A percentile compares a stretch with the other conserved stretches of the same genome.
phyloP scores from a whole-genome alignment of 768 basidiomycete genomes.

The Suillus luteus region DNA sequence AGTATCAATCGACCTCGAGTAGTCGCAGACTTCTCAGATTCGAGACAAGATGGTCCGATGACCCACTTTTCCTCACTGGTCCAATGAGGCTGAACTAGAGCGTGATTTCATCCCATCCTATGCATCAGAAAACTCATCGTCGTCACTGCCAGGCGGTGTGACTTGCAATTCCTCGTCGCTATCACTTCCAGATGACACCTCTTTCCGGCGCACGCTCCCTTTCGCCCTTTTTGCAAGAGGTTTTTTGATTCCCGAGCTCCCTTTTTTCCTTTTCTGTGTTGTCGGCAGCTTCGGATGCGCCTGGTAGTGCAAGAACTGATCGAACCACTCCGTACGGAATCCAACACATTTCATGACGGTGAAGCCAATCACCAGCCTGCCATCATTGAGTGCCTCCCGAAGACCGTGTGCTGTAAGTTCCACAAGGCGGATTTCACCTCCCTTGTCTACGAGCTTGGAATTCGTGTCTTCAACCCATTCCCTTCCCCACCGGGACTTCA shows the following conservation, averaged over 20 bases:
- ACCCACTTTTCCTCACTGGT: not conserved
- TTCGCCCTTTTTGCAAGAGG: not conserved
- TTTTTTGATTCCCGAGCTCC: not conserved
- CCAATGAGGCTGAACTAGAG: not conserved
- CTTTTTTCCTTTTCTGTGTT: slow-evolving; percentile 5
- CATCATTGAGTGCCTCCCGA: slow-evolving; percentile 18
- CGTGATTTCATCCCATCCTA: not conserved
- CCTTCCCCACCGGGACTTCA: slow-evolving; percentile 10
- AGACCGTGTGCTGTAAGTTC: slow-evolving; percentile 11
- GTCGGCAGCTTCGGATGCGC: slow-evolving; percentile 16
- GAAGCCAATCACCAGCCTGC: slow-evolving; percentile 21
- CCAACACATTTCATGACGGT: slow-evolving; percentile 23
- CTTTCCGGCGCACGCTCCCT: not conserved
- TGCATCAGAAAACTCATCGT: slow-evolving; percentile 17
- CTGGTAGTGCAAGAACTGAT: slow-evolving; percentile 17
- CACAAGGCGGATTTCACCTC: slow-evolving; percentile 10
- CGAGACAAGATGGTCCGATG: not conserved
- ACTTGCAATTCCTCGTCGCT: not conserved
- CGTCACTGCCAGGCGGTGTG: not conserved
- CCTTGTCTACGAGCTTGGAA: slow-evolving; percentile 3
- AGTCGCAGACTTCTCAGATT: not conserved
- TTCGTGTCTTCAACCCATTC: slow-evolving; percentile 8
- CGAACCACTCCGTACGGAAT: slow-evolving; percentile 23
- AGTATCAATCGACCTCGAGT: not conserved
- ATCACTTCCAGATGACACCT: slow-evolving; percentile 6